These are phyloP conservation scores for Fraxinus xanthoxyloides DNA, from an alignment of 305 asterid species.

Conservation along the genomic window DNA sequence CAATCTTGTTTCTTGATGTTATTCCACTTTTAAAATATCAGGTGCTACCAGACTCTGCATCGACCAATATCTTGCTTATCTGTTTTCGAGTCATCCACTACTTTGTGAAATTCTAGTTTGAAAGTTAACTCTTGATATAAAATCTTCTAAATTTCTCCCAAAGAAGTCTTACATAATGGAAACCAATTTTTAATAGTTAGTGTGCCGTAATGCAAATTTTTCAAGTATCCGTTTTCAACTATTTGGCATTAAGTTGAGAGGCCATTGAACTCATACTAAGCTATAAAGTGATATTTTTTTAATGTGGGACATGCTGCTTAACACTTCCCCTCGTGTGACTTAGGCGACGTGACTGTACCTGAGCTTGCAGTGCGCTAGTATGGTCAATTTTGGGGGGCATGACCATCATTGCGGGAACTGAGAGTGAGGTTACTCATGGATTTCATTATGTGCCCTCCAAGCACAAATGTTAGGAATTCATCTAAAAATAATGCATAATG, in stretches of 20 bases:
- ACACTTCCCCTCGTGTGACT: neutral
- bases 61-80: neutral
- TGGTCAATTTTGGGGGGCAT: neutral
- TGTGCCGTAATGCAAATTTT: no score
- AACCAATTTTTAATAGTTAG: neutral
- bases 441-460: neutral
- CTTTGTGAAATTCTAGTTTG: neutral
- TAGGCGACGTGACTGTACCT: neutral
- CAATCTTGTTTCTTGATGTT: neutral
- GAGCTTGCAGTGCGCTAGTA: neutral
- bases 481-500: neutral
- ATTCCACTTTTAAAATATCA: neutral
- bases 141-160: neutral
- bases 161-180: neutral
- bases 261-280: neutral
- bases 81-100: neutral
- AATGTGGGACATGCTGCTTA: neutral
- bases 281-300: neutral
- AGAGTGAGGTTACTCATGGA: neutral
- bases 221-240: no score
- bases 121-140: neutral
- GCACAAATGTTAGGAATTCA: neutral
- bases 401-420: neutral
- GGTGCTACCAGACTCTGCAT: conserved; percentile 1
- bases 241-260: neutral